Conservation (phyloP, 345 rosid genomes). For the Citropsis articulata region DNA sequence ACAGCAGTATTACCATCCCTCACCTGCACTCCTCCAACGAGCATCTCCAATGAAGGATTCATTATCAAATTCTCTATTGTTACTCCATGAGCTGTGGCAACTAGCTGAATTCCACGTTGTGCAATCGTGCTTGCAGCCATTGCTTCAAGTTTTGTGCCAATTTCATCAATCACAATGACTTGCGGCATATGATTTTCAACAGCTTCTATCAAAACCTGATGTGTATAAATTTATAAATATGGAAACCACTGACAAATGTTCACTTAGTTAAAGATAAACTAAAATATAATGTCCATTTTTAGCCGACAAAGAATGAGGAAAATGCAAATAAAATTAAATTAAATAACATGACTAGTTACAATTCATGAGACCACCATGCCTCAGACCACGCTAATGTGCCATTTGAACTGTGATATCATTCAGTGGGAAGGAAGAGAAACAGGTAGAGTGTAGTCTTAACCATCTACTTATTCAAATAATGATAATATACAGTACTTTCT, state of each 20-base stretch:
- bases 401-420: not conserved
- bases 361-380: not conserved
- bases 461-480: not conserved
- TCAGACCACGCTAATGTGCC: not conserved
- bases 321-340: not conserved
- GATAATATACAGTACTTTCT: not conserved
- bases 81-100: slow-evolving; percentile 89
- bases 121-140: slow-evolving; percentile 94
- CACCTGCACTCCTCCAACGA: slow-evolving; percentile 92
- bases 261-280: not conserved
- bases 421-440: not conserved
- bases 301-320: not conserved
- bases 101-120: slow-evolving; percentile 93
- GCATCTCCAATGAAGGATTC: slow-evolving; percentile 92
- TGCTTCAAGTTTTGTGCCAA: slow-evolving; percentile 94
- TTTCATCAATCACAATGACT: slow-evolving; percentile 93
- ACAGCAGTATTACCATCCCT: slow-evolving; percentile 6
- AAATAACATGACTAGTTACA: not conserved
- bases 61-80: slow-evolving; percentile 80
- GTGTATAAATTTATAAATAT: slow-evolving; percentile 9
- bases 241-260: not conserved
- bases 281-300: not conserved
- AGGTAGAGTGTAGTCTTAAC: not conserved
- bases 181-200: slow-evolving; percentile 98
- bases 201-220: slow-evolving; percentile 81